phyloP scores from a whole-genome alignment of 331 rosid species.

The Rhamnella rubrinervis region DNA sequence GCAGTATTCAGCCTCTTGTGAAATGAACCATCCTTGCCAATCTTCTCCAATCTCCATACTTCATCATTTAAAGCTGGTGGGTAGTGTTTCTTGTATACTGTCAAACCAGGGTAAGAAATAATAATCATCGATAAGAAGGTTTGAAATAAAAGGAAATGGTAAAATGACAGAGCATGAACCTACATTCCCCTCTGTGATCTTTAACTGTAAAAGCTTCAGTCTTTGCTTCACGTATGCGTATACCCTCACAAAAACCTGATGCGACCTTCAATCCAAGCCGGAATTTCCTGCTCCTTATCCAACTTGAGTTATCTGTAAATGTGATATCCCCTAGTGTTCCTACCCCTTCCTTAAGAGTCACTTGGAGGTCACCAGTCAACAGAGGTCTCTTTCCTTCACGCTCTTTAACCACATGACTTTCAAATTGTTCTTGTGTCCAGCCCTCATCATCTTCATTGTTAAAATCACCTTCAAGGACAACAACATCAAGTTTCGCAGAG shows the following conservation, averaged over 20 bases:
- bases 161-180: conserved; percentile 31
- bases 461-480: conserved; percentile 93
- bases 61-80: conserved; percentile 92
- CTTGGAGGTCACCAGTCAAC: conserved; percentile 74
- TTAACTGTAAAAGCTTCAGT: conserved; percentile 88
- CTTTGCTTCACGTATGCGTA: conserved; percentile 76
- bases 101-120: conserved; percentile 26
- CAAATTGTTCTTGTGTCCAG: conserved; percentile 80
- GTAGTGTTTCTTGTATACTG: conserved; percentile 97
- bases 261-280: conserved; percentile 80
- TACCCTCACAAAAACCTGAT: conserved; percentile 66
- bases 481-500: conserved; percentile 69
- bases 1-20: conserved; percentile 70
- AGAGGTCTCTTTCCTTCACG: conserved; percentile 90
- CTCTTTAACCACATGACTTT: conserved; percentile 72
- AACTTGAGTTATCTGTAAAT: conserved; percentile 86
- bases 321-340: conserved; percentile 80
- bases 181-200: conserved; percentile 98
- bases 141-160: conserved; percentile 1
- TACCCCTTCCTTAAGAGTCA: conserved; percentile 78
- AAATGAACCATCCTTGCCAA: conserved; percentile 97
- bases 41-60: conserved; percentile 95
- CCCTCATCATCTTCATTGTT: conserved; percentile 74
- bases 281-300: conserved; percentile 83
- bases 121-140: conserved; percentile 10